Base-by-base conservation (phyloP, 257 asterid species). In the Thymus mandschuricus region DNA sequence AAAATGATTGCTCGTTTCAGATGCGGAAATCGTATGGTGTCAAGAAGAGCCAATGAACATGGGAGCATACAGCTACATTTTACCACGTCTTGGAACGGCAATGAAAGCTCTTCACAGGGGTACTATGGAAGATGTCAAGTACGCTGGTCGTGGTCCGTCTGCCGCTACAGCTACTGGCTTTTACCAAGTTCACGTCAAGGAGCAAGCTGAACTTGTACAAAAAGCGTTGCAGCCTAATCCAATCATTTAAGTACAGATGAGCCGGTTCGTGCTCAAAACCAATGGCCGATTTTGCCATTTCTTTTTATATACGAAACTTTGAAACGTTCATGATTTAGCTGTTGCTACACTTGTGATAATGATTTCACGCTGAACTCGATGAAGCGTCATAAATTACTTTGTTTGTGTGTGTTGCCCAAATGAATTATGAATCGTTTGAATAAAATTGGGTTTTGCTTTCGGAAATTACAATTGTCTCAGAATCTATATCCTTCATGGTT, bases 81-180 rank as follows among this genome's bases (percentile, higher is more conserved):
- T 78, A 7, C 93, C 91, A 21, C 93, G 98, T 56, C 96, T 93
- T 11, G 83, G 82, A 51, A 93, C 97, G 10, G 94, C 97, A 1
- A 85, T 94, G 97, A 94, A 81, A 77, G 79, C 93, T 70, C 77
- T 89, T 8, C 84, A 78, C 38, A 85, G 97, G 76, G 97, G 99
- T 21, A 75, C 75, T 27, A 66, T 86, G 29, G 92, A 94, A 4
- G 96, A 84, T 79, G 78, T 94, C 74, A 94, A 88, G 73, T 94
- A 94, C 29, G 85, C 60, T 1, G 99, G 99, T 0, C 97, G 99
- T 1, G 92, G 80, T 48, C 95, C 99, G n/a, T 91, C 99, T 63
- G 99, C 99, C 1, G 97, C 99, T 68, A 89, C 99, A 2, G 99
- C 99, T 29, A 94, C 99, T 6, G 99, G 99, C 52, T 94, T 94